Evolutionary conservation across 495 filamentous ascomycete species (phyloP).

Genomic region (Delitschia confertaspora): DNA sequence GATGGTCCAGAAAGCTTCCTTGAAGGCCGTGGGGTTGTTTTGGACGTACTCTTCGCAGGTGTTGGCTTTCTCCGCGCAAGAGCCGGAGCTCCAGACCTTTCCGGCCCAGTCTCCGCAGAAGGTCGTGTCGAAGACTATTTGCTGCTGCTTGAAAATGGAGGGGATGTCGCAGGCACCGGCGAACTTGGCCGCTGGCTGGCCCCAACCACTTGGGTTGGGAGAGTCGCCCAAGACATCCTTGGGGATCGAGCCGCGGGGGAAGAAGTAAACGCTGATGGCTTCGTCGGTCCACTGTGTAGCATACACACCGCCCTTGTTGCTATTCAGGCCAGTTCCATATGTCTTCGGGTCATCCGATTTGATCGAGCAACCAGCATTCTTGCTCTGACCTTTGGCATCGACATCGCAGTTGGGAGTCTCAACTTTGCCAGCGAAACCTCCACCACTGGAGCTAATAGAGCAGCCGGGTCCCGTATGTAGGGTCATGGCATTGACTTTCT

Average conservation of each 20-base stretch:
- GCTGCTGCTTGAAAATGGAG: constrained; percentile 24
- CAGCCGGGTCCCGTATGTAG: constrained; percentile 33
- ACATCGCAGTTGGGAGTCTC: constrained; percentile 29
- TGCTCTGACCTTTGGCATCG: constrained; percentile 24
- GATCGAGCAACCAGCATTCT: constrained; percentile 30
- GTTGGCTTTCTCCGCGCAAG: constrained; percentile 21
- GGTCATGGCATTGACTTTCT: constrained; percentile 30
- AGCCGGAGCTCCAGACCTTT: constrained; percentile 19
- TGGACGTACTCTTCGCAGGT: constrained; percentile 32
- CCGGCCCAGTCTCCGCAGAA: constrained; percentile 34
- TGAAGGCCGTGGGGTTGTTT: constrained; percentile 30
- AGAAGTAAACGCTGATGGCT: constrained; percentile 30
- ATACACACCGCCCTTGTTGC: constrained; percentile 28
- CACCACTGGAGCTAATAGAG: constrained; percentile 13
- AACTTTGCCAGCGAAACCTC: constrained; percentile 24
- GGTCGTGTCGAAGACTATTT: constrained; percentile 30
- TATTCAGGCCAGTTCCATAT: constrained; percentile 31
- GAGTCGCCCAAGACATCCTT: constrained; percentile 14
- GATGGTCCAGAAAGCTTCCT: constrained; percentile 32
- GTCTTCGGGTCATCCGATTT: constrained; percentile 9
- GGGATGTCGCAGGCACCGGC: constrained; percentile 25
- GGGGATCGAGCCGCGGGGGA: constrained; percentile 24
- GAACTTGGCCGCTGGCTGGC: constrained; percentile 26
- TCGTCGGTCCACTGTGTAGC: constrained; percentile 28
- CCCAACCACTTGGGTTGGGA: constrained; percentile 29